Evolutionary conservation across 331 rosid genomes (phyloP), one percentile per base, ranked within the genome.

Genomic region (Rosa hybrid): DNA sequence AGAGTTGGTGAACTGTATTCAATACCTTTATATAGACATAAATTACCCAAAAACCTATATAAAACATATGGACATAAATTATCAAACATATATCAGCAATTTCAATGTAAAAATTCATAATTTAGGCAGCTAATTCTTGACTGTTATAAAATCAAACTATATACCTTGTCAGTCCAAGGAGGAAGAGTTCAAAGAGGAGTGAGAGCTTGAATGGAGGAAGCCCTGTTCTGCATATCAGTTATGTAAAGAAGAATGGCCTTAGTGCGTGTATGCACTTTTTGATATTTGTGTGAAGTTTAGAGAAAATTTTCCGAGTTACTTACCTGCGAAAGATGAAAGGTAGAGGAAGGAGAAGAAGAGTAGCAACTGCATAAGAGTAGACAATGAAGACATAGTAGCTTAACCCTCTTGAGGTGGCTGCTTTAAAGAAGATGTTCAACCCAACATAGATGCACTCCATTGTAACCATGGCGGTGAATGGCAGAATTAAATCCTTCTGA

Each of bases 1-100:
- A 88, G 88, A 74, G 89, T 78, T 1, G 94, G 89, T 30, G 91
- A 86, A 25, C 81, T 86, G 77, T 81, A 86, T 57, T 72, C 44
- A 54, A 88, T 81, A 18, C 89, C 91, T 77, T 62, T 83, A 11
- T 65, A 88, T 21, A 78, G 81, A 72, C 84, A 88, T 8, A 83
- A 68, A 59, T 83, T 84, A 57, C 80, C 72, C n/a, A 10, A 25
- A 77, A 87, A 20, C 78, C 90, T 25, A 39, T 21, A 46, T 63
- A 12, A 63, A 8, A 34, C 39, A 34, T 34, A 34, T 34, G 39
- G 39, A 34, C 39, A 34, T 34, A 3, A 34, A 34, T 34, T 34
- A 34, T 34, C 39, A 34, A 34, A 34, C 39, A 34, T 34, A 34
- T 34, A 34, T 34, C 39, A 3, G 39, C 71, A 16, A 65, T 38